Evolutionary conservation across 1,284 basidiomycete species (phyloP).

Genomic region (Lignosus rhinocerotis): DNA sequence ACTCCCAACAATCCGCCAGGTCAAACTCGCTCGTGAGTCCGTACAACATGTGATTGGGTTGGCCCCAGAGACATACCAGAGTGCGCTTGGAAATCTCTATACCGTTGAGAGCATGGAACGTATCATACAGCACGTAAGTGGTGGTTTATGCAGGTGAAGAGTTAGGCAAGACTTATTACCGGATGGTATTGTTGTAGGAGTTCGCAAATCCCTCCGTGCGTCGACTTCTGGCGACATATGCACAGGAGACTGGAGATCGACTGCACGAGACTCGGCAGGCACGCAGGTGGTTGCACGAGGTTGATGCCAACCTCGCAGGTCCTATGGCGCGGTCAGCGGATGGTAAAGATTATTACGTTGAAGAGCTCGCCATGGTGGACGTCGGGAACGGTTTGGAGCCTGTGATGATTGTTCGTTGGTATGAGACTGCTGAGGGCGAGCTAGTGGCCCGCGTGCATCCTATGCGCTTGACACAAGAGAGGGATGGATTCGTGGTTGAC

Average conservation of each 20-base stretch:
- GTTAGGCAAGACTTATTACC: too few relatives aligned
- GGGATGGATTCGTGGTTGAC: not conserved
- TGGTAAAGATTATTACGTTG: constrained; percentile 33
- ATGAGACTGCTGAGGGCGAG: not conserved
- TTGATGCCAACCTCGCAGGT: constrained; percentile 22
- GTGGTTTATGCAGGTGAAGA: too few relatives aligned
- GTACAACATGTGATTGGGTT: too few relatives aligned
- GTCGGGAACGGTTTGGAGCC: constrained; percentile 28
- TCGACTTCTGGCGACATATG: constrained; percentile 29
- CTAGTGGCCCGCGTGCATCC: constrained; percentile 1
- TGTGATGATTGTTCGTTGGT: constrained; percentile 32
- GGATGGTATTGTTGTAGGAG: too few relatives aligned
- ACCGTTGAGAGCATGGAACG: too few relatives aligned
- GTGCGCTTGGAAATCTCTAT: too few relatives aligned
- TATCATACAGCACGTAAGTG: too few relatives aligned
- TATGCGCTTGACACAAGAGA: not conserved
- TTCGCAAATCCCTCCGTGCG: constrained; percentile 31
- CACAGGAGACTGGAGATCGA: constrained; percentile 29
- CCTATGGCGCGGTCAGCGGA: constrained; percentile 31
- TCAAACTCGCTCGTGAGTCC: too few relatives aligned
- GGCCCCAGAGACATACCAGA: too few relatives aligned
- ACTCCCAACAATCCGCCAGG: too few relatives aligned
- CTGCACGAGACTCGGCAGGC: constrained; percentile 31
- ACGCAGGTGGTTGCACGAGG: constrained; percentile 30
- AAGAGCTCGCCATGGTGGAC: constrained; percentile 31